Base-by-base conservation (phyloP, 352 stramenopile genomes). In the Pythium insidiosum region DNA sequence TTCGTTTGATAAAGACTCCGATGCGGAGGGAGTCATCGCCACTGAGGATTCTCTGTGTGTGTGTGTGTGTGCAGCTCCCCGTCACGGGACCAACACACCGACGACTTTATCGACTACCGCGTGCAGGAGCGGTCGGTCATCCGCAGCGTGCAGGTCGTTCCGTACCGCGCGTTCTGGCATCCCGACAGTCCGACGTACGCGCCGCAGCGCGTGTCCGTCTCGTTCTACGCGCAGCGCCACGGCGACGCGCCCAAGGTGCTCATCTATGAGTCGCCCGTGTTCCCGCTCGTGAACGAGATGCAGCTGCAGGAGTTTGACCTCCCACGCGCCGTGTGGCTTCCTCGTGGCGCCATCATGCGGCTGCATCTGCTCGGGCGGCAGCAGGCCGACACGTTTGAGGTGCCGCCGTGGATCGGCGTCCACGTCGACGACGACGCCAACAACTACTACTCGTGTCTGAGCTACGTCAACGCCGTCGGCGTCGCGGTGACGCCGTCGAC, bases 81-180 rank as follows among this genome's bases (percentile, higher is more conserved):
- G 13, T 66, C 53, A 7, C 29, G 23, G 3, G 43, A 48, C 9
- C 40, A 56, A 25, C 19, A 28, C n/a, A 24, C 66, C 12, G 50
- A 43, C 5, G 78, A 91, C 46, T 76, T 69, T 44, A 77, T 91
- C 43, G 71, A 85, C 53, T 88, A 88, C 53, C 57, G 38, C 9
- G 47, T 84, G 47, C 43, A 55, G 22, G 40, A 62, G 10, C 51
- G 62, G 31, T 73, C 58, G 31, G 22, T 91, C 34, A 51, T 91
- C 3, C 47, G 56, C 15, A 55, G 39, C 4, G 47, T 88, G 15
- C 58, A 84, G 28, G 23, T 88, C n/a, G 44, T 87, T 26, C 76
- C 79, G 4, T 91, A 91, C 55, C 63, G 73, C 22, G 76, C 80
- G 11, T 88, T 85, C 35, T 88, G 73, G 76, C 78, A 88, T 30